Conservation (phyloP, 1,139 yeast genomes). For the Sugiyamaella pinicola region DNA sequence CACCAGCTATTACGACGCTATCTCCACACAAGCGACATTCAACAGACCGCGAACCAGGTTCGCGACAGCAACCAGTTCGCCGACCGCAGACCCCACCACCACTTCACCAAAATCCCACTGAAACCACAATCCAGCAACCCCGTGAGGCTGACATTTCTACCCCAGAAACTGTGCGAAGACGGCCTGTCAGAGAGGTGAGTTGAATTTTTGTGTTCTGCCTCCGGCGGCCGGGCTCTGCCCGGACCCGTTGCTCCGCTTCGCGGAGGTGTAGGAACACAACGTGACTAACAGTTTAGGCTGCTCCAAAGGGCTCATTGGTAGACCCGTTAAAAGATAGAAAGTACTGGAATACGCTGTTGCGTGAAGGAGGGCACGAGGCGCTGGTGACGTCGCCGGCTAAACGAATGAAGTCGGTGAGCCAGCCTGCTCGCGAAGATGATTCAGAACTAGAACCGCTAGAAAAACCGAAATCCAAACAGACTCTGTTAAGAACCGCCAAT, state of each 20-base stretch:
- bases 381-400: conserved; percentile 4
- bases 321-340: conserved; percentile 30
- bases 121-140: neutral
- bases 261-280: neutral
- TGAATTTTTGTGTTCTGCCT: too few species aligned
- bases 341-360: conserved; percentile 29
- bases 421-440: neutral
- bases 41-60: neutral
- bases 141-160: conserved; percentile 7
- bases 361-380: conserved; percentile 14
- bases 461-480: too few species aligned
- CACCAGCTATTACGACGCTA: too few species aligned
- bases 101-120: neutral
- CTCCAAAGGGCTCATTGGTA: conserved; percentile 30
- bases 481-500: neutral
- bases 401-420: neutral
- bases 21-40: too few species aligned
- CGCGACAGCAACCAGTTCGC: neutral
- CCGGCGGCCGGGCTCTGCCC: too few species aligned
- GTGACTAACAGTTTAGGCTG: conserved; percentile 25
- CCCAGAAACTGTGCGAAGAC: conserved; percentile 7
- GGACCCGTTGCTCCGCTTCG: neutral
- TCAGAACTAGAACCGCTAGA: too few species aligned
- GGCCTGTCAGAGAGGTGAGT: conserved; percentile 14
- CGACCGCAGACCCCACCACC: neutral